Base-by-base conservation (phyloP, 805 yeast genomes). In the Wickerhamiella vanderwaltii region DNA sequence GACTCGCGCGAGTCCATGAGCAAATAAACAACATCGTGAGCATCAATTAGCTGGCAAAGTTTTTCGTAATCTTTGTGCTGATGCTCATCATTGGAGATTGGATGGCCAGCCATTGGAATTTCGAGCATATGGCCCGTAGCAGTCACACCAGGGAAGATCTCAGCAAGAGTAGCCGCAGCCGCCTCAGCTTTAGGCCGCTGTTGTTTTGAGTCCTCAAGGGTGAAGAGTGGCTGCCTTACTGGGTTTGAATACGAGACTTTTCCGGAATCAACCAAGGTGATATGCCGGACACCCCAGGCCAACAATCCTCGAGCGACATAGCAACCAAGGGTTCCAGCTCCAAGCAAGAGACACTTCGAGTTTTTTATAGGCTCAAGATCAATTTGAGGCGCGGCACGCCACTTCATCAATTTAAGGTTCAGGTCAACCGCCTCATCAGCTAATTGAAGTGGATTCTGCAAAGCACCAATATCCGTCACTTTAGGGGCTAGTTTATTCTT, bases 31-130 rank as follows among this genome's bases (percentile, higher is more conserved):
- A 70, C 80, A 59, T 91, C 98, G 57, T 85, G 88, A 0, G 60
- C 63, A 13, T 69, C 67, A 18, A 84, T 72, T 5, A 86, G 63
- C 30, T 62, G 50, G 19, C 62, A 63, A 16, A 91, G 59, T 38
- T 54, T 53, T 1, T 73, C 70, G 55, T 66, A 88, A 36, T 75
- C 79, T 5, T 51, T 43, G 26, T 56, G 55, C 46, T 77, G 79
- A 19, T 56, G 62, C 0, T 49, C 55, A 49, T 75, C 83, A 48
- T 74, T 69, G 0, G 75, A 69, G 0, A 83, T 62, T 0, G 91
- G 79, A 57, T 91, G 98, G 0, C 97, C 99, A 17, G 86, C 82
- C 98, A 91, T 91, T 1, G 98, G 97, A 3, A 91, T 82, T 46
- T 79, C 88, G 23, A 91, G 50, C 23, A 64, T 62, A 36, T 65